Base-by-base conservation (phyloP, 1,284 basidiomycete species). In the Papiliotrema nemorosa region DNA sequence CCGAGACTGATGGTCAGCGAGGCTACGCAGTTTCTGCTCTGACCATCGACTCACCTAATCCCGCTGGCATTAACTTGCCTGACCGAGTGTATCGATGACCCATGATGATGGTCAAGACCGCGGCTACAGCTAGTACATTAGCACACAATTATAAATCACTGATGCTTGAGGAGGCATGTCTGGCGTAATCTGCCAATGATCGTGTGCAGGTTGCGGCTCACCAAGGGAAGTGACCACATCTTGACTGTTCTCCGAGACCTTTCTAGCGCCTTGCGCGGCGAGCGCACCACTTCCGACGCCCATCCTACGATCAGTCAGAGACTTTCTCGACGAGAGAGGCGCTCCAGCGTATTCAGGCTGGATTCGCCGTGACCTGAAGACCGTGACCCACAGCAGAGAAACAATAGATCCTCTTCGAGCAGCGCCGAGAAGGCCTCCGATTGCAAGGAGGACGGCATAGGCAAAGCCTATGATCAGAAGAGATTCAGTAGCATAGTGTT, bases 371-470 rank as follows among this genome's bases (percentile, higher is more conserved):
- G n/a, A n/a, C n/a, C n/a, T n/a, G n/a, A n/a, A n/a, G n/a, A n/a
- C n/a, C n/a, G n/a, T n/a, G n/a, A 52, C 64, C 42, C 44, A 68
- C 66, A 66, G 47, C 7, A 69, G 55, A 2, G 69, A 71, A n/a
- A 66, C 50, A 24, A 60, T 47, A 3, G 69, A 71, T 3, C 70
- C 67, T 50, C 61, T 62, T 41, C 63, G 55, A 44, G 67, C 38
- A 34, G 55, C 67, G 10, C 70, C 70, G 46, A 67, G 58, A 5
- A 66, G 44, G 13, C 69, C 70, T 13, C 70, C 70, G 2, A 51
- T 43, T 33, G 53, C 49, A 47, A 73, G 52, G 39, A 70, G 37
- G 3, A 54, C 47, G 31, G 70, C 64, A 49, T 62, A 70, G 38
- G 57, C 50, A 53, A 64, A 71, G 39, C 69, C 70, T 67, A 37